These are phyloP conservation scores for Hymenoscyphus infarciens DNA, from an alignment of 2,329 filamentous ascomycete species.

Conservation along the genomic window DNA sequence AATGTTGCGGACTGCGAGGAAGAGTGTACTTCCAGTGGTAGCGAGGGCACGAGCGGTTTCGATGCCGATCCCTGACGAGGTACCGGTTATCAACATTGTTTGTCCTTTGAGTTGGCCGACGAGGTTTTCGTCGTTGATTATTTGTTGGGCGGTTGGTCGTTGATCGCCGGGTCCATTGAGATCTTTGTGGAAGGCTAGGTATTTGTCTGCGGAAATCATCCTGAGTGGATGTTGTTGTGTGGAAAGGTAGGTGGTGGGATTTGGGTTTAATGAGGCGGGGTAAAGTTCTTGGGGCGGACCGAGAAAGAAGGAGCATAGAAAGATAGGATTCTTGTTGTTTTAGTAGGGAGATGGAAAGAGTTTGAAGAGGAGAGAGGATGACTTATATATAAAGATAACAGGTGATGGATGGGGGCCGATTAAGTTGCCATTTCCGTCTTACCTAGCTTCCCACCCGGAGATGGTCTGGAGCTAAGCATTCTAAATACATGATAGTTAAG, in stretches of 20 bases:
- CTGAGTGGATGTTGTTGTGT: conserved; percentile 3
- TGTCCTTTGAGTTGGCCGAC: conserved; percentile 38
- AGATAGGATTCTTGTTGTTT: no score
- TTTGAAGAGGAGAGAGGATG: no score
- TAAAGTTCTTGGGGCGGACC: neutral
- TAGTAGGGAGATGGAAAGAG: no score
- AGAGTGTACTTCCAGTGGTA: conserved; percentile 37
- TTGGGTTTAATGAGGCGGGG: neutral
- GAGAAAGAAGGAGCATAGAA: no score
- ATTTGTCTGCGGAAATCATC: conserved; percentile 7
- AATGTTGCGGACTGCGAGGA: conserved; percentile 36
- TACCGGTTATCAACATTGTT: conserved; percentile 39
- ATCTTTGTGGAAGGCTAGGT: conserved; percentile 3
- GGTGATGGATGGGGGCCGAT: no score
- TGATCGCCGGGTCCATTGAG: conserved; percentile 13
- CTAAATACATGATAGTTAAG: no score
- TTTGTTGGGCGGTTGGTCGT: conserved; percentile 30
- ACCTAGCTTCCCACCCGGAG: no score
- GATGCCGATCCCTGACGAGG: conserved; percentile 38
- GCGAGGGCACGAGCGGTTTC: conserved; percentile 38
- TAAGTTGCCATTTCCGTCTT: no score
- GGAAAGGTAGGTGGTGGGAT: neutral
- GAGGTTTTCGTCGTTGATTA: conserved; percentile 34
- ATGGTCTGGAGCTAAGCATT: no score
- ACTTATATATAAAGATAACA: no score